Evolutionary conservation across 2,329 filamentous ascomycete species (phyloP).

Genomic region (Thielaviopsis punctulata): DNA sequence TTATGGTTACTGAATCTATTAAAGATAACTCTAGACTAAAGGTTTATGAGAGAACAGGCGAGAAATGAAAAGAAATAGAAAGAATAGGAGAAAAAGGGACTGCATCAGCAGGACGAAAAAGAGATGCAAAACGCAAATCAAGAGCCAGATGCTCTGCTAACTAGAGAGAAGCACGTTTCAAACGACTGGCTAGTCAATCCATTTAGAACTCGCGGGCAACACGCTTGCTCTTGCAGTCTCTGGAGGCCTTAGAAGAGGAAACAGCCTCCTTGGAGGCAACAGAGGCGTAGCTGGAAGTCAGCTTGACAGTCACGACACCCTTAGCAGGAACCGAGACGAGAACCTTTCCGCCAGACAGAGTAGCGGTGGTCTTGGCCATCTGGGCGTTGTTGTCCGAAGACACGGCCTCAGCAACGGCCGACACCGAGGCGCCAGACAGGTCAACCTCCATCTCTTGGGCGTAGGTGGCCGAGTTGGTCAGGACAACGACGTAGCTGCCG

Average conservation of each 20-base stretch:
- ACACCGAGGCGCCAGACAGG: not conserved
- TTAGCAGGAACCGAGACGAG: not conserved
- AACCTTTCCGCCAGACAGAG: not conserved
- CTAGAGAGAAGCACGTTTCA: no score
- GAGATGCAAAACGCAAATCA: no score
- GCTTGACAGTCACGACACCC: not conserved
- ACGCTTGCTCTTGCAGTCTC: not conserved
- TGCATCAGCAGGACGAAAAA: no score
- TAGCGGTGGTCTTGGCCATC: not conserved
- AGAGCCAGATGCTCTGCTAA: no score
- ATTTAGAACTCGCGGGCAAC: no score
- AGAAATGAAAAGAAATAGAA: no score
- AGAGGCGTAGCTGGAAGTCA: not conserved
- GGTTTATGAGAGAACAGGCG: no score
- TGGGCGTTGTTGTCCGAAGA: not conserved
- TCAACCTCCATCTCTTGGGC: conserved; percentile 9
- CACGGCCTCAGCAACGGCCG: not conserved
- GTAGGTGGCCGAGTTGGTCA: conserved; percentile 17
- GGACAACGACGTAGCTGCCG: conserved; percentile 22
- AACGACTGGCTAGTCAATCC: no score
- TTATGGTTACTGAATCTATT: no score
- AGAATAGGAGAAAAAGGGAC: no score
- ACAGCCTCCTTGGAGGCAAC: not conserved
- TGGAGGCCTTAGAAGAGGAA: not conserved
- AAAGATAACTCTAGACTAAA: no score